A percentile compares a stretch with the other conserved stretches of the same genome.
These are phyloP conservation scores for Xylariaceae sp. DNA, from an alignment of 2,329 filamentous ascomycete genomes.

Conservation along the genomic window DNA sequence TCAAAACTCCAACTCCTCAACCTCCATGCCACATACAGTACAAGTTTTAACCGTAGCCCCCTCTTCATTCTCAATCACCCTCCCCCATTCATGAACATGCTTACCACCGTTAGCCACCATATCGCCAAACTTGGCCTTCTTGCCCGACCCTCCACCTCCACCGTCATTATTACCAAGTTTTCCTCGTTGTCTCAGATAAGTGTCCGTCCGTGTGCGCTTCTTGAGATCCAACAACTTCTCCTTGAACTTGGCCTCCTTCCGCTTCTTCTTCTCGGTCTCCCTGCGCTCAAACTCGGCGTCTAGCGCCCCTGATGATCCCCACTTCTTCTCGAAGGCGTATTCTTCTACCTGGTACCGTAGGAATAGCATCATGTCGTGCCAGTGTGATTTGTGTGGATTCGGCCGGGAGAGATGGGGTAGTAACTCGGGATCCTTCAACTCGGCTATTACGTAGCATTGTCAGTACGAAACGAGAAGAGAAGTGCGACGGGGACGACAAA, in stretches of 20 bases:
- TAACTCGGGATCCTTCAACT: constrained; percentile 86
- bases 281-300: constrained; percentile 88
- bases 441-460: too few relatives aligned
- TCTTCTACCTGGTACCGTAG: constrained; percentile 93
- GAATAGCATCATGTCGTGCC: constrained; percentile 99
- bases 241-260: constrained; percentile 92
- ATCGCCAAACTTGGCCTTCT: constrained; percentile 75
- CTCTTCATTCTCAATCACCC: constrained; percentile 70
- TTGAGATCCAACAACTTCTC: constrained; percentile 89
- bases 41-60: constrained; percentile 85
- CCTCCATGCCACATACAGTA: constrained; percentile 77
- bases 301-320: constrained; percentile 84
- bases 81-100: constrained; percentile 90
- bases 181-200: constrained; percentile 76
- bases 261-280: constrained; percentile 78
- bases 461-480: too few relatives aligned
- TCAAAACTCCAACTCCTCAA: constrained; percentile 75
- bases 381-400: constrained; percentile 94
- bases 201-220: constrained; percentile 90
- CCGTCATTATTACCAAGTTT: constrained; percentile 49
- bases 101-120: constrained; percentile 69
- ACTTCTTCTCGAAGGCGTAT: constrained; percentile 87
- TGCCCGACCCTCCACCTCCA: constrained; percentile 49
- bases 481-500: background rate
- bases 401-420: constrained; percentile 87